phyloP scores from a whole-genome alignment of 192 early-diverging fungal genomes.

The Dissophora ornata region DNA sequence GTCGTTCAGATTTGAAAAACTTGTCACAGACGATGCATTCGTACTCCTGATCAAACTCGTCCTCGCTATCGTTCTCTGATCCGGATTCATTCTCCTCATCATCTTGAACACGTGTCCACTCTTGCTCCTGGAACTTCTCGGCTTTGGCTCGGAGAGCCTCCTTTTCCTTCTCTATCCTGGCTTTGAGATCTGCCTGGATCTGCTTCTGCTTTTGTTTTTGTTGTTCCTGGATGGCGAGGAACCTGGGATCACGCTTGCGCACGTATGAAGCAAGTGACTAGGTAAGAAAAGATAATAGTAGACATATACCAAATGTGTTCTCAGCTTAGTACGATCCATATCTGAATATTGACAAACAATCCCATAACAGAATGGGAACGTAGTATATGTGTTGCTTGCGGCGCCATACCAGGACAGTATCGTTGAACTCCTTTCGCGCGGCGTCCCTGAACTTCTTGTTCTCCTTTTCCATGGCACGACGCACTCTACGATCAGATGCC shows the following conservation, averaged over 20 bases:
- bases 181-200: conserved; percentile 68
- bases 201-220: conserved; percentile 65
- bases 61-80: conserved; percentile 25
- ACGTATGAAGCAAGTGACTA: conserved; percentile 81
- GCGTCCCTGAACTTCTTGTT: conserved; percentile 87
- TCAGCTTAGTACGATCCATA: too few species aligned
- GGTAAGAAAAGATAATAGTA: not conserved
- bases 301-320: too few species aligned
- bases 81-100: conserved; percentile 42
- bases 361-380: too few species aligned
- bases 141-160: conserved; percentile 61
- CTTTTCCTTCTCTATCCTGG: conserved; percentile 68
- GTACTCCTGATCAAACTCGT: conserved; percentile 71
- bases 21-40: conserved; percentile 92
- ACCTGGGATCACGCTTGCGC: conserved; percentile 92
- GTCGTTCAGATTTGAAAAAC: conserved; percentile 81
- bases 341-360: too few species aligned
- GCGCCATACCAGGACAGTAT: conserved; percentile 73
- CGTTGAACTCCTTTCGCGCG: conserved; percentile 79
- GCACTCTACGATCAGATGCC: conserved; percentile 81
- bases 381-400: too few species aligned
- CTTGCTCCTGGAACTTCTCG: conserved; percentile 71
- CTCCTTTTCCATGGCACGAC: conserved; percentile 91
- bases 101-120: conserved; percentile 74
- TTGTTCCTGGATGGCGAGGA: conserved; percentile 71